Base-by-base conservation (phyloP, 106 monocot genomes). In the Phalaenopsis aphrodite region DNA sequence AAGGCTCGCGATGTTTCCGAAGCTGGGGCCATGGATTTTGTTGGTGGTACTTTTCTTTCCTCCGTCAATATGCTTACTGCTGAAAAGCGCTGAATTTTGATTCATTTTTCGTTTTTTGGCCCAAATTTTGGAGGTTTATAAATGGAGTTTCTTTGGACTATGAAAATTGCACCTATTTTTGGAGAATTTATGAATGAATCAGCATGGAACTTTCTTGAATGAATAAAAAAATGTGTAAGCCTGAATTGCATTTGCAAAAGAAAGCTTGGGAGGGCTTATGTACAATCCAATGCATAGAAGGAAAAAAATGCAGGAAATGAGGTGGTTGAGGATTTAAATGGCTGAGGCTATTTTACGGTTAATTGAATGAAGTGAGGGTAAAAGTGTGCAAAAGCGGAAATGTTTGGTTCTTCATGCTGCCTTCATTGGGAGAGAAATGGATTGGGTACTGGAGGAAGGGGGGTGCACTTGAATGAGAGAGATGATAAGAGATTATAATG, bases 1-100 rank as follows among this genome's bases (percentile, higher is more conserved):
- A 90, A 86, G 78, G 94, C 94, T 64, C 88, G 90, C 57, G 94
- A 94, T 45, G 92, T 98, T 47, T 1, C 86, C 36, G 92, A 87
- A 52, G 76, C 74, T 2, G 42, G 83, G 18, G 94, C 97, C 76
- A 92, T 94, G 97, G 90, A 98, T 78, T 89, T 89, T 73, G 88
- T 98, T 49, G 90, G 94, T 85, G 97, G 97, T 96, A 83, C 4
- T 68, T 76, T 57, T 39, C 24, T 5, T 49, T 46, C 2, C 38
- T 15, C 12, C 11, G 1, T 69, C 38, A 69, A 38, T 8, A 38
- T 36, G 38, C 5, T 64, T 38, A 10, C 38, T 39, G 10, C 10
- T 69, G 69, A 69, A 37, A 38, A 11, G 19, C 38, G 12, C 69
- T 14, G 39, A 69, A 39, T 10, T 36, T 69, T 69, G 15, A 69